These are phyloP conservation scores for Talaromyces rugulosus DNA, from an alignment of 2,329 filamentous ascomycete species.

Conservation along the genomic window DNA sequence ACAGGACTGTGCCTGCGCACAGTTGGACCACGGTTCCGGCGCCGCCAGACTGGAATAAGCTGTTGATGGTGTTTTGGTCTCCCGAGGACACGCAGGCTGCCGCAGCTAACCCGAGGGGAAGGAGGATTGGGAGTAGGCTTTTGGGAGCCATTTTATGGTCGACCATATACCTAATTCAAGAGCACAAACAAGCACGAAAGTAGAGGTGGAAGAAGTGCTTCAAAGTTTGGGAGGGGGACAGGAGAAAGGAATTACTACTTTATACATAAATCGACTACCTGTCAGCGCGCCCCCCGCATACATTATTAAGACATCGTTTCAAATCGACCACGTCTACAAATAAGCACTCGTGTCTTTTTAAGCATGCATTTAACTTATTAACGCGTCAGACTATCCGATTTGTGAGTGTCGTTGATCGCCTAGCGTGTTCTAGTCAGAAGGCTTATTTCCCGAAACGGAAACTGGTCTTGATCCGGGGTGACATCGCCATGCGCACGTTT, in stretches of 20 bases:
- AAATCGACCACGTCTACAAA: neutral
- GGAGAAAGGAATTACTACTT: neutral
- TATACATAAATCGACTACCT: neutral
- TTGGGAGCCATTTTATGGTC: neutral
- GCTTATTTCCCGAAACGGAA: neutral
- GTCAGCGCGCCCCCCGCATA: neutral
- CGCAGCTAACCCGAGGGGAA: neutral
- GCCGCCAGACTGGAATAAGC: slow-evolving; percentile 3
- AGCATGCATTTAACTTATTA: neutral
- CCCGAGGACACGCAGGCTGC: slow-evolving; percentile 8
- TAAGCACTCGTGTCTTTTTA: neutral
- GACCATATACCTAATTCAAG: neutral
- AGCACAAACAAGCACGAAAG: neutral
- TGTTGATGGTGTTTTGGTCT: slow-evolving; percentile 11
- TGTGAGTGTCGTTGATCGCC: neutral
- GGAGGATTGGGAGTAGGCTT: neutral
- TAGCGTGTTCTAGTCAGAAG: neutral
- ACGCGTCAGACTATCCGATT: neutral
- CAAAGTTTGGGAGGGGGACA: neutral
- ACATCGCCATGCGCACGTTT: neutral
- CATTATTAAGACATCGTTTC: neutral
- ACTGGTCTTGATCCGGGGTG: neutral
- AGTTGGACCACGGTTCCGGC: slow-evolving; percentile 9
- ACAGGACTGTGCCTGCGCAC: slow-evolving; percentile 37
- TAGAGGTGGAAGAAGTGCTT: neutral